Evolutionary conservation across 2,329 filamentous ascomycete species (phyloP).

Genomic region (Fusarium citri): DNA sequence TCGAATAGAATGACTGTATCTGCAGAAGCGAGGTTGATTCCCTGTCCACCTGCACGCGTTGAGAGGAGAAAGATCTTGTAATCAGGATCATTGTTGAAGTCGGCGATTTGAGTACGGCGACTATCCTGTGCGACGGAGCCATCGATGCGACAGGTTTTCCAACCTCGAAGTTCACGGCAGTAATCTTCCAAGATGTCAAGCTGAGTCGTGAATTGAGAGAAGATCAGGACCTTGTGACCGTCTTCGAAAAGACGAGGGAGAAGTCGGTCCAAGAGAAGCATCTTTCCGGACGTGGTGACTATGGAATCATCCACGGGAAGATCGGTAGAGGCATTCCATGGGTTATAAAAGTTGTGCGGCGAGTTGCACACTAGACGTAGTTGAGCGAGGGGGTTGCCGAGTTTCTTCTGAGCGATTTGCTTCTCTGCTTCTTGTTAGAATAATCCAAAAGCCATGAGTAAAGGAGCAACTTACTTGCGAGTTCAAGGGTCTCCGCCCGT

Average conservation of each 20-base stretch:
- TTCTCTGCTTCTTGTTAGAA: conserved; percentile 65
- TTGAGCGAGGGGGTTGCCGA: conserved; percentile 94
- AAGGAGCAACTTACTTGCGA: conserved; percentile 72
- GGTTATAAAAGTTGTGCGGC: conserved; percentile 96
- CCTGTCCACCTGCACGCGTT: conserved; percentile 91
- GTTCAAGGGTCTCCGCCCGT: conserved; percentile 74
- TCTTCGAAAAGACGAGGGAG: conserved; percentile 78
- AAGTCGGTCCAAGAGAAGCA: conserved; percentile 90
- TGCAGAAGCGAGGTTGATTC: conserved; percentile 91
- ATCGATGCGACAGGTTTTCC: conserved; percentile 90
- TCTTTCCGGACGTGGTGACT: conserved; percentile 91
- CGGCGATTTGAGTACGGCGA: conserved; percentile 75
- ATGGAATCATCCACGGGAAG: conserved; percentile 80
- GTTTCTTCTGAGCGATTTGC: conserved; percentile 89
- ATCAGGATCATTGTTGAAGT: conserved; percentile 74
- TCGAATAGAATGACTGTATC: conserved; percentile 96
- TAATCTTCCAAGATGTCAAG: conserved; percentile 93
- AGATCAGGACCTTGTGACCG: conserved; percentile 92
- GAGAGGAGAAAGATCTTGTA: conserved; percentile 86
- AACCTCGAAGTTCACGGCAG: conserved; percentile 77
- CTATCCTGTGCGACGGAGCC: conserved; percentile 83
- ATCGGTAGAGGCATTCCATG: conserved; percentile 74
- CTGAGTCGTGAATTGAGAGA: conserved; percentile 96
- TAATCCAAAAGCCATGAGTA: neutral
- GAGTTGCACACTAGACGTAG: conserved; percentile 91